These are phyloP conservation scores for Noccaea caerulescens DNA, from an alignment of 345 rosid species.

Conservation along the genomic window DNA sequence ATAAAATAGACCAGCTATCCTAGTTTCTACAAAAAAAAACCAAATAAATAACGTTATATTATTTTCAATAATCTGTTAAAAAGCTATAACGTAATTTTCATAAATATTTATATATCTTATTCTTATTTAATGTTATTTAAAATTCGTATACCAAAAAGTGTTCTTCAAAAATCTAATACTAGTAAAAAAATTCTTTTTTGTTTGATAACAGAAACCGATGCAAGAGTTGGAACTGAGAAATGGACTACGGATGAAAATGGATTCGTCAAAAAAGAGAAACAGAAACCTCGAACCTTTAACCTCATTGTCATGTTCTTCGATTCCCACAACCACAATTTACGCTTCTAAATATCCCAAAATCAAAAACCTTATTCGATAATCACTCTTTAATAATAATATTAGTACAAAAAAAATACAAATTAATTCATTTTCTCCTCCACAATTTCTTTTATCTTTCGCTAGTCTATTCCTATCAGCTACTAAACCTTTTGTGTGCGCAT, in stretches of 20 bases:
- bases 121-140: too few species aligned
- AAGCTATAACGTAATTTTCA: too few species aligned
- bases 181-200: too few species aligned
- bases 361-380: background rate
- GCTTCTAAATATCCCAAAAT: slow-evolving; percentile 24
- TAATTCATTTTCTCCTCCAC: slow-evolving; percentile 11
- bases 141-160: too few species aligned
- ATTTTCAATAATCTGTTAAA: too few species aligned
- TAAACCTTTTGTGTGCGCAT: slow-evolving; percentile 45
- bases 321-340: slow-evolving; percentile 18
- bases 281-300: slow-evolving; percentile 38
- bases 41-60: too few species aligned
- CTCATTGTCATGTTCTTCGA: slow-evolving; percentile 32
- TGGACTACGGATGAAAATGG: slow-evolving; percentile 40
- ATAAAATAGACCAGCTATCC: too few species aligned
- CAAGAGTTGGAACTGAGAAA: slow-evolving; percentile 39
- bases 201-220: slow-evolving; percentile 18
- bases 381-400: background rate
- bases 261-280: slow-evolving; percentile 43
- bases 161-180: too few species aligned
- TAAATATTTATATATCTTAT: too few species aligned
- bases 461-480: slow-evolving; percentile 29
- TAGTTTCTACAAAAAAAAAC: too few species aligned
- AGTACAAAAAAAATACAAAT: background rate
- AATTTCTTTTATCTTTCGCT: slow-evolving; percentile 6